Evolutionary conservation across 129 eudicot genomes (phyloP), one percentile per base, ranked within the genome.

Genomic region (Flaveria bidentis): DNA sequence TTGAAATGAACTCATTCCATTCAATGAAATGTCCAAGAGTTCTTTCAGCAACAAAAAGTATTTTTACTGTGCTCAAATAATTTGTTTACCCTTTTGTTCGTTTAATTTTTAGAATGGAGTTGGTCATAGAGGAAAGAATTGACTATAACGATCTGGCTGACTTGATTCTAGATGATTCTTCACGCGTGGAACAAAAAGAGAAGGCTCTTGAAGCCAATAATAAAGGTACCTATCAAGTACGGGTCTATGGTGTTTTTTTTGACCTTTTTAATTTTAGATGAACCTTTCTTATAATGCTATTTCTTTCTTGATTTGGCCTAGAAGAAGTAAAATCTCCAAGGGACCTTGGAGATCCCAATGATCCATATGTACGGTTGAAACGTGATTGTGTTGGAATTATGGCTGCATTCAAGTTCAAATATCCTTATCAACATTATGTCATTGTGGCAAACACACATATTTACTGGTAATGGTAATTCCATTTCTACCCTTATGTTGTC

Each of bases 341-440:
- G 51, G 87, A 84, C 51, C 83, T 57, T 28, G 92, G 92, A 75
- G 96, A 91, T 76, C 89, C 90, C 15, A 85, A 88, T 71, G 96
- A 91, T 82, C 97, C 93, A 51, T 86, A 88, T 53, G 96, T 91
- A 46, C 89, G 93, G 78, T 82, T 94, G 71, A 91, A 89, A 81
- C 97, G 98, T 72, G 98, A 94, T 33, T 88, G 97, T 78, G 98
- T 94, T 25, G 98, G 97, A 55, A 83, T 85, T 44, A 87, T 94
- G 91, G 96, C 96, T 58, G 98, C 96, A 44, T 94, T 94, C 72
- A 87, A 87, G 76, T 85, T 94, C 17, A 91, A 91, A 67, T 78
- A 78, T 14, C 88, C 85, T 82, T 82, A 87, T 71, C 73, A 71
- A 56, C 93, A 83, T 82, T 79, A 83, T 66, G 70, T 94, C 70